These are phyloP conservation scores for Lagenidium sp. DNA, from an alignment of 352 stramenopile genomes.

Conservation along the genomic window DNA sequence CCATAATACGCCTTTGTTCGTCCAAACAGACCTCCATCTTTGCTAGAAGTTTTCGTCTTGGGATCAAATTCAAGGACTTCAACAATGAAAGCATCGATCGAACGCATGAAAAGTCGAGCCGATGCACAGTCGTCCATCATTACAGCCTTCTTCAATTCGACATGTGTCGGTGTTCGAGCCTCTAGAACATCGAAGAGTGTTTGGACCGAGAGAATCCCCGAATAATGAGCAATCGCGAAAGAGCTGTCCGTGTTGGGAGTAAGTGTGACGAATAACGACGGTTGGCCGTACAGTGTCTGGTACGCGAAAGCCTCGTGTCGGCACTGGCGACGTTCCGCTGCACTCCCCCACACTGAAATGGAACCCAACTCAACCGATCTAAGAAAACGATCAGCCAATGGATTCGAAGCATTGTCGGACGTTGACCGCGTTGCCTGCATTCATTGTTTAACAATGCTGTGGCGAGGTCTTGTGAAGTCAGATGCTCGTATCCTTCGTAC, in stretches of 20 bases:
- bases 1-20: conserved; percentile 6
- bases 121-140: conserved; percentile 11
- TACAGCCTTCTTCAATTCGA: conserved; percentile 3
- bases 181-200: conserved; percentile 7
- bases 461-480: conserved; percentile 2
- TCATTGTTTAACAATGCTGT: conserved; percentile 6
- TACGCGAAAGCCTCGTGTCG: conserved; percentile 13
- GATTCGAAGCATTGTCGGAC: neutral
- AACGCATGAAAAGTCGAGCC: conserved; percentile 7
- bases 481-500: conserved; percentile 7
- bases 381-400: conserved; percentile 1
- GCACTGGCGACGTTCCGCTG: conserved; percentile 9
- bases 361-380: conserved; percentile 10
- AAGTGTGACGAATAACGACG: conserved; percentile 9
- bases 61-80: conserved; percentile 5
- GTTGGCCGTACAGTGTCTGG: conserved; percentile 6
- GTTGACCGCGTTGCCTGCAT: conserved; percentile 1
- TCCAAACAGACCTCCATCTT: conserved; percentile 4
- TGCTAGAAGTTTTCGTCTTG: neutral
- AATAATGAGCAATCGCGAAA: conserved; percentile 8
- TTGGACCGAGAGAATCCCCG: conserved; percentile 2
- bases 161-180: neutral
- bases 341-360: conserved; percentile 10
- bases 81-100: conserved; percentile 7
- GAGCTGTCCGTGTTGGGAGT: conserved; percentile 13